Evolutionary conservation across 805 yeast species (phyloP), one percentile per base, ranked within the genome.

Genomic region (Metschnikowia peoriensis): DNA sequence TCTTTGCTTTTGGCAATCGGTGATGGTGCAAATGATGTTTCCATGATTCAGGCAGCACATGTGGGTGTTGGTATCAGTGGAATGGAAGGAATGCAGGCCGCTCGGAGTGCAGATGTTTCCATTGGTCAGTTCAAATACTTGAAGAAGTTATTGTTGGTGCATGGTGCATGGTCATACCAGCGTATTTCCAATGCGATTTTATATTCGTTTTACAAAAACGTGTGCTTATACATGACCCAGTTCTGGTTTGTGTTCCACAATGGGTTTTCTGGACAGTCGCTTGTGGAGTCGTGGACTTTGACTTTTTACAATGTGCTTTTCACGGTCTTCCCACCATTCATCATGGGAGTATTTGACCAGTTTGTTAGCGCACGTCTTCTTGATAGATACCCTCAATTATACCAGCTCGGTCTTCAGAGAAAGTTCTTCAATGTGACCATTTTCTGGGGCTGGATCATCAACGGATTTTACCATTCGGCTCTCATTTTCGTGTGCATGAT

Each of bases 71-170:
- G 99, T 66, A 96, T 94, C 57, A 89, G 96, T 70, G 99, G 99
- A 59, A 87, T 91, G 93, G 99, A 94, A 73, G 99, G 99, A 60
- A 91, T 92, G 90, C 99, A 94, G 71, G 99, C 99, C 10, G 97
- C 99, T 0, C 81, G 99, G 68, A 86, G 96, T 68, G 98, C 99
- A 0, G 99, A 94, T 76, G 84, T 94, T 54, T 91, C 98, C 0
- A 90, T 96, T 69, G 98, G 97, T 0, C 98, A 94, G 68, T 94
- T 94, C 79, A 85, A 85, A 66, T 94, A 82, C 67, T 77, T 94
- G 72, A 83, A 84, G 62, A 91, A 89, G 66, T 72, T 94, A 51
- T 72, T 94, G 43, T 76, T 94, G 43, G 99, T 94, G 10, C 99
- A 94, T 68, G 99, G 99, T 1, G 74, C 97, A 8, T 94, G 99